These are phyloP conservation scores for Saprolegnia diclina DNA, from an alignment of 352 stramenopile species.

Conservation along the genomic window DNA sequence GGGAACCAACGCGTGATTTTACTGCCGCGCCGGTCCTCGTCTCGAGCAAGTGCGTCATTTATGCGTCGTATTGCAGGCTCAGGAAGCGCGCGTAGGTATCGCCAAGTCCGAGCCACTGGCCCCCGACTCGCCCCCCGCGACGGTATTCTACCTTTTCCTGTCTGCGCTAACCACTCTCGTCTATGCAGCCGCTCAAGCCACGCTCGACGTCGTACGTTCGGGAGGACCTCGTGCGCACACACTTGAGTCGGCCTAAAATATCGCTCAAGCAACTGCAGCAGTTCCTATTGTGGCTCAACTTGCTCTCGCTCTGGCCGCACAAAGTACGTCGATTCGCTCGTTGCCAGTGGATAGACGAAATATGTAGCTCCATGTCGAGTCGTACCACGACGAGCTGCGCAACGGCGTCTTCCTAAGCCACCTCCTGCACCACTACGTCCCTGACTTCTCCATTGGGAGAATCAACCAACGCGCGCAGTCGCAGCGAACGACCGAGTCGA, in stretches of 20 bases:
- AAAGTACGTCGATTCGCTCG: not conserved
- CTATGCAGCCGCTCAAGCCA: not conserved
- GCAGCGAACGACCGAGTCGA: not conserved
- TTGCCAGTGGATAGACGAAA: not conserved
- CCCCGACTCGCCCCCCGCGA: no score
- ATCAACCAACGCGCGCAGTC: conserved; percentile 13
- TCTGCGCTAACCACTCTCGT: no score
- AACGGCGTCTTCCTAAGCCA: conserved; percentile 21
- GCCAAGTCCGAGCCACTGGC: no score
- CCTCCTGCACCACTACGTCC: conserved; percentile 6
- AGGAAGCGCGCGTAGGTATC: no score
- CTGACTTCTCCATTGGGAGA: not conserved
- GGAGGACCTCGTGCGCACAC: not conserved
- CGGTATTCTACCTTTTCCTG: no score
- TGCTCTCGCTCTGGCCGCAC: conserved; percentile 10
- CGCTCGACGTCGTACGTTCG: not conserved
- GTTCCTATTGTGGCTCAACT: conserved; percentile 13
- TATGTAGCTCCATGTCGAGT: not conserved
- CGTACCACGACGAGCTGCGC: conserved; percentile 9
- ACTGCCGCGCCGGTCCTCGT: no score
- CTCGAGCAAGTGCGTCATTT: no score
- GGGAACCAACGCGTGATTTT: no score
- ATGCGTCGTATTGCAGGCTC: no score
- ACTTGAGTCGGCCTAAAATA: not conserved
- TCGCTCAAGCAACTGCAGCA: conserved; percentile 22